These are phyloP conservation scores for Pleomassaria siparia DNA, from an alignment of 2,329 filamentous ascomycete species.

Conservation along the genomic window DNA sequence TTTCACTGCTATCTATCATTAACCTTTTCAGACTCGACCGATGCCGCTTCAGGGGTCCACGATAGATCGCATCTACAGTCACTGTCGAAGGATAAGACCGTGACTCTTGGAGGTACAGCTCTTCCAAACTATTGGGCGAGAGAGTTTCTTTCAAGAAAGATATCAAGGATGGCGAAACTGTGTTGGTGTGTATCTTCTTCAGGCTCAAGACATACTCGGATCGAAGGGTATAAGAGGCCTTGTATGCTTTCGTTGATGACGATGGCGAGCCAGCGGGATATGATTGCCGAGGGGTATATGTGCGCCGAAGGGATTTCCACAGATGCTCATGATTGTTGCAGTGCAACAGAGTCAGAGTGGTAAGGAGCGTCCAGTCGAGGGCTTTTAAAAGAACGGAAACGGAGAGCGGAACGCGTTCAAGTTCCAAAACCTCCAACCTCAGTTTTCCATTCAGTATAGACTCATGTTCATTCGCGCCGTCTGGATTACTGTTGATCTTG, in stretches of 20 bases:
- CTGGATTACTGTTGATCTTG: conserved; percentile 3
- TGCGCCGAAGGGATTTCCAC: conserved; percentile 70
- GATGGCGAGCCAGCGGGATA: conserved; percentile 37
- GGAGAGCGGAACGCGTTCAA: conserved; percentile 75
- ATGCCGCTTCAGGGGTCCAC: conserved; percentile 70
- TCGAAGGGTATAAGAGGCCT: conserved; percentile 42
- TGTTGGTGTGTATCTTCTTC: conserved; percentile 75
- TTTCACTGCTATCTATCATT: conserved; percentile 70
- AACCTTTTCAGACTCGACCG: conserved; percentile 70
- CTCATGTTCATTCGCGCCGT: conserved; percentile 13
- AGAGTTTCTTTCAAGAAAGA: conserved; percentile 76
- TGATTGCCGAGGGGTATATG: conserved; percentile 42
- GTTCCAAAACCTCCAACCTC: conserved; percentile 69
- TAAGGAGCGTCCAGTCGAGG: conserved; percentile 74
- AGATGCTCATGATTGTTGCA: conserved; percentile 73
- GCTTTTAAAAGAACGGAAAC: conserved; percentile 68
- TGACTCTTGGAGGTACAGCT: conserved; percentile 73
- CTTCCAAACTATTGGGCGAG: conserved; percentile 77
- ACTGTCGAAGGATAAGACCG: conserved; percentile 59
- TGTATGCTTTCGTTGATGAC: conserved; percentile 36
- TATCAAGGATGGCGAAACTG: conserved; percentile 68
- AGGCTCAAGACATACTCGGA: conserved; percentile 57
- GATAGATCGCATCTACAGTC: conserved; percentile 70
- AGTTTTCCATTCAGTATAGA: conserved; percentile 60
- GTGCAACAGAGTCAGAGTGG: conserved; percentile 71